Conservation (phyloP, 148 eudicot genomes). For the Bassia scoparia region DNA sequence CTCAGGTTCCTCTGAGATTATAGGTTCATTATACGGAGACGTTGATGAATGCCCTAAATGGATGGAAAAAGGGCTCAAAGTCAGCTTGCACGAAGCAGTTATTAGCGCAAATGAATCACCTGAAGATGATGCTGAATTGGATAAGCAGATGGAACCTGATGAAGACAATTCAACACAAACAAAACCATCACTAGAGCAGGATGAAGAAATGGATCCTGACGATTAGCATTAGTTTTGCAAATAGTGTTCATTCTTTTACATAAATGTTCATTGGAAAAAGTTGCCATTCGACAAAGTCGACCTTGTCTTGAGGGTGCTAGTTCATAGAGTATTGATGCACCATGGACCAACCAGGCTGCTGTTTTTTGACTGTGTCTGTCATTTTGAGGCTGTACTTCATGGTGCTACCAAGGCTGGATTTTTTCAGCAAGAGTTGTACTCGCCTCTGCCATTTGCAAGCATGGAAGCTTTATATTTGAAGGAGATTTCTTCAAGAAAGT, state of each 20-base stretch:
- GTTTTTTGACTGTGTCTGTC: constrained; percentile 1
- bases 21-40: constrained; percentile 31
- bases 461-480: neutral
- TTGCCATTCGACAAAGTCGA: neutral
- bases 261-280: neutral
- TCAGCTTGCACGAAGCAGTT: constrained; percentile 30
- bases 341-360: neutral
- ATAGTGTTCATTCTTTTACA: constrained; percentile 11
- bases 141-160: constrained; percentile 44
- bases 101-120: constrained; percentile 40
- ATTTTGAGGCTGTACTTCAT: constrained; percentile 13
- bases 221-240: constrained; percentile 37
- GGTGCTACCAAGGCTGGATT: constrained; percentile 1
- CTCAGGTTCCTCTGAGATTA: constrained; percentile 34
- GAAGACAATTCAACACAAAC: constrained; percentile 35
- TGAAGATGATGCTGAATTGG: constrained; percentile 58
- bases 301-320: constrained; percentile 9
- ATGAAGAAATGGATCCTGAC: constrained; percentile 88
- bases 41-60: constrained; percentile 63
- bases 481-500: constrained; percentile 9
- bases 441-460: constrained; percentile 1
- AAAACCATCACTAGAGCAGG: constrained; percentile 47
- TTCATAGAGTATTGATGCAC: constrained; percentile 6
- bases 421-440: constrained; percentile 5
- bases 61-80: constrained; percentile 44